These are phyloP conservation scores for Barnettozyma populi DNA, from an alignment of 805 yeast species.

Conservation along the genomic window DNA sequence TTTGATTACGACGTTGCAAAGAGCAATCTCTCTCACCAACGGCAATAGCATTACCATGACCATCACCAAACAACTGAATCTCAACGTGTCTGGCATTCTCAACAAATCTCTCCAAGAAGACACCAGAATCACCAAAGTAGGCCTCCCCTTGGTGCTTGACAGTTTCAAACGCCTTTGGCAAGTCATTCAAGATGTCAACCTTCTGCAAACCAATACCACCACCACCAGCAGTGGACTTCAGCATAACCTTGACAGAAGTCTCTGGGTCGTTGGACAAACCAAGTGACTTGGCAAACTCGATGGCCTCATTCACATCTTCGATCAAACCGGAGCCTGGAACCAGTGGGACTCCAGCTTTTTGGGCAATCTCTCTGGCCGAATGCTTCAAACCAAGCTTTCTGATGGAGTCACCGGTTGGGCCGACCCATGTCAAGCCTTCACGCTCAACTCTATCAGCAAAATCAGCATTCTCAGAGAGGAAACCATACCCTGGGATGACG, in stretches of 20 bases:
- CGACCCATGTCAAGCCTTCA: conserved; percentile 88
- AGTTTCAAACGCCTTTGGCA: conserved; percentile 79
- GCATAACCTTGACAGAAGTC: conserved; percentile 81
- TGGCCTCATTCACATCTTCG: conserved; percentile 66
- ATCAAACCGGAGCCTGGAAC: conserved; percentile 96
- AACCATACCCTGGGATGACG: conserved; percentile 97
- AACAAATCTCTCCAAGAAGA: conserved; percentile 89
- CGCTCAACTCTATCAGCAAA: conserved; percentile 81
- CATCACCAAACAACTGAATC: conserved; percentile 95
- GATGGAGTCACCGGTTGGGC: conserved; percentile 95
- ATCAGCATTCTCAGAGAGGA: conserved; percentile 92
- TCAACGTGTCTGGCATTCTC: conserved; percentile 96
- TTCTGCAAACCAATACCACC: conserved; percentile 98
- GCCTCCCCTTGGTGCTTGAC: conserved; percentile 92
- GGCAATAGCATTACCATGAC: conserved; percentile 87
- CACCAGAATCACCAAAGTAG: conserved; percentile 94
- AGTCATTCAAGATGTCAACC: conserved; percentile 77
- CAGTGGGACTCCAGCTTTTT: conserved; percentile 86
- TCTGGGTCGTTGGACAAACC: conserved; percentile 33
- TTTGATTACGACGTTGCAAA: conserved; percentile 94
- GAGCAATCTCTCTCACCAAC: conserved; percentile 98
- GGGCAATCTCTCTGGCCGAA: conserved; percentile 93
- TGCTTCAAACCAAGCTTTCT: conserved; percentile 90
- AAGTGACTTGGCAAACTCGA: conserved; percentile 62
- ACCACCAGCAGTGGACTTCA: conserved; percentile 97